Base-by-base conservation (phyloP, 345 rosid genomes). In the Hevea brasiliensis region DNA sequence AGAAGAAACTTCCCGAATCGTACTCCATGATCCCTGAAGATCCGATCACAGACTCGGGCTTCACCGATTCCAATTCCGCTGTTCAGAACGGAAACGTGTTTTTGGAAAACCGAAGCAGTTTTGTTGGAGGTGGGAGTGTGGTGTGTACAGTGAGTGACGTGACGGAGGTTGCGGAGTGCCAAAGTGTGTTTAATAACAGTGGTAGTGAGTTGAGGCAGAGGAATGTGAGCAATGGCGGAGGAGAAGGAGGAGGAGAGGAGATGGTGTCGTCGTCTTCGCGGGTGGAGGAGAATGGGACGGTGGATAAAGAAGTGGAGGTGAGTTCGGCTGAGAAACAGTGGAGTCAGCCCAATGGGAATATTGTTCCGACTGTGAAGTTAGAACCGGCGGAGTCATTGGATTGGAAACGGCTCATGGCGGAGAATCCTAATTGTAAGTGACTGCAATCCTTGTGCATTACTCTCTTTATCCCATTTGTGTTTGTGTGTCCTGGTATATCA, bases 301-400 rank as follows among this genome's bases (percentile, higher is more conserved):
- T 70, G 68, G 74, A 75, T 44, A 63, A 23, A 65, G 73, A 73
- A 77, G 72, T 14, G 63, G 54, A 82, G 82, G 80, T 61, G 42
- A 64, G 68, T 51, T 74, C 81, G 3, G 53, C 73, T 61, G 84
- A 83, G 80, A 76, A 77, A 57, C 83, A 81, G 65, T 75, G 78
- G 27, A 75, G 79, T 78, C 84, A 79, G 72, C 62, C 66, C 3
- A 86, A 81, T 41, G 87, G 80, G 70, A 71, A 63, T 37, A 51
- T 72, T 64, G 72, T 51, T 44, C 58, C 57, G 37, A 8, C 29
- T 27, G 79, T 67, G 70, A 89, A 81, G 78, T 74, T 90, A 82
- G 96, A 86, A 61, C 83, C 93, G 3, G 93, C 84, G 26, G 87
- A 84, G 70, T 90, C 97, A 32, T 80, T 94, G 85, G 97, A 94